Base-by-base conservation (phyloP, 2,329 filamentous ascomycete genomes). In the Fusarium circinatum region DNA sequence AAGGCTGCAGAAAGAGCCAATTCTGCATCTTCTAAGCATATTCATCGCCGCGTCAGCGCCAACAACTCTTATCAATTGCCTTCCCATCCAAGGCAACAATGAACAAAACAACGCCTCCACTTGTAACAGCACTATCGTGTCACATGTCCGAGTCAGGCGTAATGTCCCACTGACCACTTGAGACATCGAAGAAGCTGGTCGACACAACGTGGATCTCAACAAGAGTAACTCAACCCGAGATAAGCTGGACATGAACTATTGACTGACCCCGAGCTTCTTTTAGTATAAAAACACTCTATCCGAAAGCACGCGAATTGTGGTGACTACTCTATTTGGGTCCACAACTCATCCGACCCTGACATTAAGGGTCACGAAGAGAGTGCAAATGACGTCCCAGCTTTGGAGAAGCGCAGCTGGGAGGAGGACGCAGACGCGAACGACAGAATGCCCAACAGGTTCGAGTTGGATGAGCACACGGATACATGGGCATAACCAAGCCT, bases 401-500 rank as follows among this genome's bases (percentile, higher is more conserved):
- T 20, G 12, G 22, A 8, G 12, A 51, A 18, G 17, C 30, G 48
- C 13, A 41, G 38, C 30, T 48, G 45, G 45, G 20, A 42, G 10
- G 9, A n/a, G 41, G 14, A 44, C 17, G 15, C 6, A 18, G 22
- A 41, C 20, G 39, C n/a, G 5, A 45, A 45, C 4, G n/a, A 49
- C 47, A 30, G 20, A 30, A n/a, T 24, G 22, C 22, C 48, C 30
- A 18, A 52, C n/a, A 3, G 18, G 8, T 52, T 24, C 8, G 3
- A 36, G 5, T 10, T 20, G 5, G 17, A 34, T 3, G 0, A 5
- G 0, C 11, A n/a, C 10, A 18, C 22, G 15, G 17, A 24, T 9
- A 20, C 22, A 18, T 49, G 47, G 4, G 11, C 4, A 7, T 5
- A 6, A 0, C 5, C 47, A 17, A 18, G 26, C 8, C 8, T 9